A percentile compares a stretch with the other conserved stretches of the same genome.
phyloP scores from a whole-genome alignment of 805 yeast genomes.

The Myxozyma vanderwaltii region DNA sequence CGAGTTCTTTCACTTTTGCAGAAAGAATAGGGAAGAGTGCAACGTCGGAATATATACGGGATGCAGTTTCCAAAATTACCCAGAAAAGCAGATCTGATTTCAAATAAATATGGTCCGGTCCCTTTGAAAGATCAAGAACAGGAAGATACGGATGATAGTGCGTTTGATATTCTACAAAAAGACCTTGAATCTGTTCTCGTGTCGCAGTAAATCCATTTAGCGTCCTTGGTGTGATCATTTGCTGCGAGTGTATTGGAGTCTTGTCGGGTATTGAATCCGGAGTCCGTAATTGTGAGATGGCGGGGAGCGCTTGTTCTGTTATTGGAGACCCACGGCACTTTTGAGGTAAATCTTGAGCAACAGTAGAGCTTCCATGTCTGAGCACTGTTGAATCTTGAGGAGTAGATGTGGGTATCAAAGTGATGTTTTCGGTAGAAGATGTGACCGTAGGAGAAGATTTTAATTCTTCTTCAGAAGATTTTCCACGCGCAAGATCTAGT shows the following conservation, averaged over 20 bases:
- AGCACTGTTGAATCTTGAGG: not conserved
- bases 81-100: conserved; percentile 89
- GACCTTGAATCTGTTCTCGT: conserved; percentile 59
- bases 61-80: conserved; percentile 85
- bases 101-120: conserved; percentile 77
- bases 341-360: not conserved
- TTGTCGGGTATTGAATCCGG: not conserved
- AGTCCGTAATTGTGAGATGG: not conserved
- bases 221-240: conserved; percentile 55
- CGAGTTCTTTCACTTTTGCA: conserved; percentile 20
- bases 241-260: not conserved
- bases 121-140: conserved; percentile 75
- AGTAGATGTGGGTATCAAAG: not conserved
- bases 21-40: conserved; percentile 29
- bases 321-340: not conserved
- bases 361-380: not conserved
- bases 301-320: not conserved
- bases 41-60: conserved; percentile 58
- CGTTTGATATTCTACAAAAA: conserved; percentile 70
- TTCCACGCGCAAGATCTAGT: conserved; percentile 32
- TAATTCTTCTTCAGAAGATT: conserved; percentile 9
- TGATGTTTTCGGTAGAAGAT: not conserved
- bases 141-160: conserved; percentile 86
- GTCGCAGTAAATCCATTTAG: conserved; percentile 68
- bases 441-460: not conserved